Evolutionary conservation across 164 flowering plant species (phyloP), one percentile per base, ranked within the genome.

Genomic region (Annona squamosa): DNA sequence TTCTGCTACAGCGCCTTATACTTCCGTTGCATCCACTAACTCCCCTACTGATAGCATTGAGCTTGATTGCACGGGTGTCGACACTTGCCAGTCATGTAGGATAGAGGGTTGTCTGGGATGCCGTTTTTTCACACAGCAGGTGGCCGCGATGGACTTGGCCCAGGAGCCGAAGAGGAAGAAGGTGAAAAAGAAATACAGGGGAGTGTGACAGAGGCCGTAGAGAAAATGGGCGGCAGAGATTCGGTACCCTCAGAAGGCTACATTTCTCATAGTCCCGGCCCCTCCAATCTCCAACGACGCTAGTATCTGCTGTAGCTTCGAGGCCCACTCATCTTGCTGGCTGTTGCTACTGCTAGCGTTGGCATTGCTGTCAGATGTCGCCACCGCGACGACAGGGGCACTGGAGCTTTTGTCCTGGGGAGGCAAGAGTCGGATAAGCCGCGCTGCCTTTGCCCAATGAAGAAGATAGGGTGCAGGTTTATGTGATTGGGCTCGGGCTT

Each of bases 381-480:
- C 68, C 74, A 46, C 45, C 18, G 41, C 68, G 68, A 37, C 47
- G 69, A 13, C 59, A 46, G 61, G 64, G 52, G 69, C 72, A n/a
- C 57, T 5, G 1, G 76, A 62, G 83, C 76, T 80, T 66, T 79
- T 78, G 66, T 65, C 69, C 47, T 72, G 81, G 59, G 83, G 41
- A 46, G 78, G 72, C 56, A 76, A 78, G 87, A 77, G 75, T 82
- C 86, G 65, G 86, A 73, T 4, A 86, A 78, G 46, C 83, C 79
- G 77, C 79, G 77, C 83, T 78, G 76, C 81, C 80, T 48, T 73
- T 86, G 70, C 85, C 87, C 75, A 74, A 82, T 69, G 91, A 84
- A 63, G 90, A 85, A 79, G 97, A 87, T 84, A 88, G 89, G 61
- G 92, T 87, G 71, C 96, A 86, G 18, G 94, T 77, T 1, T 97